Evolutionary conservation across 2,329 filamentous ascomycete genomes (phyloP), one percentile per base, ranked within the genome.

Genomic region (Xylariales sp.): DNA sequence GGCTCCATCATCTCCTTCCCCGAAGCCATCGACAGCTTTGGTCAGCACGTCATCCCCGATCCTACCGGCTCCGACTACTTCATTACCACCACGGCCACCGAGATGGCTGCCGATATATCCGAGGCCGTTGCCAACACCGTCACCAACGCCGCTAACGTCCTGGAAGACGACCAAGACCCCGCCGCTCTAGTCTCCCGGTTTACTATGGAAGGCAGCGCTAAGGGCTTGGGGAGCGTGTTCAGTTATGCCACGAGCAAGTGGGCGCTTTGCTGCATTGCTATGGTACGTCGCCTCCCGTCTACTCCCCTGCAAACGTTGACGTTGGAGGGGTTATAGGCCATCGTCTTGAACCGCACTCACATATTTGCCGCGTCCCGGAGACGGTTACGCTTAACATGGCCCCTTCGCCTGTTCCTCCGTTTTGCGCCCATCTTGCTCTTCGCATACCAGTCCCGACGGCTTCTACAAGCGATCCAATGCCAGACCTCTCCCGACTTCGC

Each of bases 361-460:
- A 96, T 98, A 73, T 98, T 97, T 80, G 95, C 94, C 49, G 95
- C 94, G 0, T 95, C 93, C 14, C 87, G 96, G 69, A 88, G 94
- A 61, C 89, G 92, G 61, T 83, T 97, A n/a, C 86, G 87, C 9
- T 84, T 98, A 2, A 86, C 87, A 63, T 95, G 93, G 89, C 86
- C 89, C 43, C 82, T 90, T 59, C 89, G 93, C 50, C 80, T 97
- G 3, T 78, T 89, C 7, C 79, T 97, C 14, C 91, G 94, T 59
- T 81, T 91, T 39, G 77, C 90, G 3, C 93, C 94, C 0, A 90
- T 97, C 49, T 46, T 91, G 5, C 82, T 94, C 0, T 89, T 97
- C 63, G 76, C 87, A 5, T 80, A 87, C 43, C 93, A 97, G 76
- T 89, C 90, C 28, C 82, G 89, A 50, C 85, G 83, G 46, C 80